Conservation (phyloP, 495 filamentous ascomycete species). For the Lepidopterella palustris region DNA sequence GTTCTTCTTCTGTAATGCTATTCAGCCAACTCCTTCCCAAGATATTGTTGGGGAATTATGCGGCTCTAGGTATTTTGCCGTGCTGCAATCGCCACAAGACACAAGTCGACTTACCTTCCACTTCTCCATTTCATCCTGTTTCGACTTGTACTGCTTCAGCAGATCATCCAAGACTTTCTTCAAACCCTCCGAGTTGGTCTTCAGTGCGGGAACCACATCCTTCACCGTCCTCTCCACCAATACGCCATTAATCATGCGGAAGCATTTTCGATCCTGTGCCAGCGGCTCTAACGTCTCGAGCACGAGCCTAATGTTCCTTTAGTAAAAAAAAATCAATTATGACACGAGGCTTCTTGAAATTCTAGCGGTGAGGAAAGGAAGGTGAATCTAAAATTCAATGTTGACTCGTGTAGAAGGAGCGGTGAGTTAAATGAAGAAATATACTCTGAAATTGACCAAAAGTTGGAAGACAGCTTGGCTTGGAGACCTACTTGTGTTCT, state of each 20-base stretch:
- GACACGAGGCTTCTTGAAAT: not conserved
- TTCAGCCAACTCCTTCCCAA: not conserved
- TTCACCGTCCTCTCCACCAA: slow-evolving; percentile 87
- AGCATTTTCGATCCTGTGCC: slow-evolving; percentile 83
- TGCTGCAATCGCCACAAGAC: not conserved
- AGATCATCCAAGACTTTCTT: slow-evolving; percentile 95
- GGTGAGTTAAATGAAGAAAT: slow-evolving; percentile 12
- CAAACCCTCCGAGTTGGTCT: slow-evolving; percentile 91
- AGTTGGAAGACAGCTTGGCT: slow-evolving; percentile 3
- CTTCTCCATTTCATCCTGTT: slow-evolving; percentile 91
- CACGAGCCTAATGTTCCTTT: slow-evolving; percentile 61
- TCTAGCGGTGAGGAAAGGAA: slow-evolving; percentile 7
- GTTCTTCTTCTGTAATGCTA: slow-evolving; percentile 77
- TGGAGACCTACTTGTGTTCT: slow-evolving; percentile 80
- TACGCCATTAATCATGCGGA: slow-evolving; percentile 97
- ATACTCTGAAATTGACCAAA: not conserved
- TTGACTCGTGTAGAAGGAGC: slow-evolving; percentile 19
- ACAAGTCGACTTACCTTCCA: slow-evolving; percentile 80
- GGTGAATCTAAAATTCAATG: slow-evolving; percentile 2
- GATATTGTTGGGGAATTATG: slow-evolving; percentile 4
- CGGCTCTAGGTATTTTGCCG: not conserved
- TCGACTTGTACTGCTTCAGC: slow-evolving; percentile 92
- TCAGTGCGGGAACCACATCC: slow-evolving; percentile 82
- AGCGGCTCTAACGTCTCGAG: slow-evolving; percentile 88
- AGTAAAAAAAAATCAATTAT: not conserved